phyloP scores from a whole-genome alignment of 2,329 filamentous ascomycete species.

The Monosporascus sp. region DNA sequence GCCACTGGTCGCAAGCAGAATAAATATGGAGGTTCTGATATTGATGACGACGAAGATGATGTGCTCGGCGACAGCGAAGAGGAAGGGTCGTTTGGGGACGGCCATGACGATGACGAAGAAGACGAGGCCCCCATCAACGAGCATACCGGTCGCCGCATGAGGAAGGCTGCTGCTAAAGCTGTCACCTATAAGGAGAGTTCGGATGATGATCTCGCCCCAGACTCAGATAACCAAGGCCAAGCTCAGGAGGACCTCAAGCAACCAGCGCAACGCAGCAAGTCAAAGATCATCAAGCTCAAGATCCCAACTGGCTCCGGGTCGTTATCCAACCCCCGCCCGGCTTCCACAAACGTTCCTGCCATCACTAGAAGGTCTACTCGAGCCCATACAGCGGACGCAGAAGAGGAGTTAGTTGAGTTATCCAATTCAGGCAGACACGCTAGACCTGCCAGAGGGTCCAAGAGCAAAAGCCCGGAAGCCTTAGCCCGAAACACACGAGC shows the following conservation, averaged over 20 bases:
- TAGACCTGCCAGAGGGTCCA: conserved; percentile 40
- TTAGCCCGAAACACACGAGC: conserved; percentile 35
- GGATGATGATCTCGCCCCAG: conserved; percentile 29
- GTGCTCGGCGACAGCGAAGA: conserved; percentile 46
- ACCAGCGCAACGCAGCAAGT: conserved; percentile 17
- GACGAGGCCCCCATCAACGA: conserved; percentile 31
- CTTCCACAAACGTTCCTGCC: conserved; percentile 10
- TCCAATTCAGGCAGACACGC: conserved; percentile 57
- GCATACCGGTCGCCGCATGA: conserved; percentile 38
- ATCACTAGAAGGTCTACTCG: conserved; percentile 44
- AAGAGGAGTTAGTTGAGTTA: conserved; percentile 51
- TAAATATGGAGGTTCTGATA: conserved; percentile 55
- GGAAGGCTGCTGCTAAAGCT: conserved; percentile 38
- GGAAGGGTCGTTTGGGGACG: conserved; percentile 43
- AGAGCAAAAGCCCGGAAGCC: conserved; percentile 52
- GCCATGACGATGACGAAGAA: conserved; percentile 32
- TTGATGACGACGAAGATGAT: conserved; percentile 55
- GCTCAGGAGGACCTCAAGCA: conserved; percentile 17
- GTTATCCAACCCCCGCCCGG: neutral
- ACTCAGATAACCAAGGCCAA: conserved; percentile 33
- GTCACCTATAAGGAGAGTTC: conserved; percentile 43
- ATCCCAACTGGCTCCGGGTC: conserved; percentile 17
- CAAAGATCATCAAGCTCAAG: conserved; percentile 42
- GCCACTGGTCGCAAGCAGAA: conserved; percentile 17
- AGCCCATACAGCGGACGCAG: conserved; percentile 48